Evolutionary conservation across 805 yeast genomes (phyloP).

Genomic region (Nakazawaea peltata): DNA sequence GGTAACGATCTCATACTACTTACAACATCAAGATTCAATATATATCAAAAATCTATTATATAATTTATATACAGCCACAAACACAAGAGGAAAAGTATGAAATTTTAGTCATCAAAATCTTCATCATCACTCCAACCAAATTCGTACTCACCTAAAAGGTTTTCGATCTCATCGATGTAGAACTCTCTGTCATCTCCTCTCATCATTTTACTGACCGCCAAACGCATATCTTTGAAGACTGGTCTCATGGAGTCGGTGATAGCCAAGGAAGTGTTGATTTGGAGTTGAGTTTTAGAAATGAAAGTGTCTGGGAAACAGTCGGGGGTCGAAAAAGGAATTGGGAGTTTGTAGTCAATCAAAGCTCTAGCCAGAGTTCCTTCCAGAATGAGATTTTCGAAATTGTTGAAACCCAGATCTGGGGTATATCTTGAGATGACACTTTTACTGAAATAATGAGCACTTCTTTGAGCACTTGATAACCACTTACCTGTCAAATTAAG

Average conservation of each 20-base stretch:
- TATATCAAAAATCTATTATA: not conserved
- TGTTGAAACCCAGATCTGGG: slow-evolving; percentile 1
- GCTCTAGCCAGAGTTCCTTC: slow-evolving; percentile 14
- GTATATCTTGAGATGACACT: slow-evolving; percentile 17
- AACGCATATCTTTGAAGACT: slow-evolving; percentile 16
- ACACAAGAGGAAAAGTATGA: not conserved
- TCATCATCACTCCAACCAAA: slow-evolving; percentile 43
- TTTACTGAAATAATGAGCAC: slow-evolving; percentile 20
- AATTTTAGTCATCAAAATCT: slow-evolving; percentile 19
- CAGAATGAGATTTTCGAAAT: slow-evolving; percentile 7
- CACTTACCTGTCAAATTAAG: slow-evolving; percentile 7
- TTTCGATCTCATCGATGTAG: slow-evolving; percentile 38
- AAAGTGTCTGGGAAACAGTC: slow-evolving; percentile 26
- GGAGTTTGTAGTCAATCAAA: slow-evolving; percentile 11
- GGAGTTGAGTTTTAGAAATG: slow-evolving; percentile 11
- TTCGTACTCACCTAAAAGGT: slow-evolving; percentile 37
- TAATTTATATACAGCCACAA: not conserved
- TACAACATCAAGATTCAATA: too few relatives aligned
- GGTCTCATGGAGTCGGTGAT: slow-evolving; percentile 18
- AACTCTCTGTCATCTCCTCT: slow-evolving; percentile 46
- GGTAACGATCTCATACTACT: slow-evolving; percentile 28
- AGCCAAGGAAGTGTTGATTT: slow-evolving; percentile 13
- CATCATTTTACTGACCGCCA: slow-evolving; percentile 18
- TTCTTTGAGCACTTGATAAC: slow-evolving; percentile 5
- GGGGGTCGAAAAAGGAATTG: slow-evolving; percentile 11